Conservation (phyloP, 805 yeast genomes). For the Kluyveromyces lactis region DNA sequence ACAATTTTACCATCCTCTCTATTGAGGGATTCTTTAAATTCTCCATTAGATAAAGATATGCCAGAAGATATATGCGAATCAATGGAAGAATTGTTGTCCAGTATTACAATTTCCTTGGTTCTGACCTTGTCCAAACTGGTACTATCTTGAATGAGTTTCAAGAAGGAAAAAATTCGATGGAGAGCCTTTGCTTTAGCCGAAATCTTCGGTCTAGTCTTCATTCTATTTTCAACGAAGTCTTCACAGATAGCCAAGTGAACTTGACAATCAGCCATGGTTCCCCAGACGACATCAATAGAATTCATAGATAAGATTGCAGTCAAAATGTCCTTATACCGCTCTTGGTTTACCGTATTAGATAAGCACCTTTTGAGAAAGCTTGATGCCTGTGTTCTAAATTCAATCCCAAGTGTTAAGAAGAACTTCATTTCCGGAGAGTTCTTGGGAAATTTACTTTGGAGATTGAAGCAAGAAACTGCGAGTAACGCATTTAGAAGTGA, state of each 20-base stretch:
- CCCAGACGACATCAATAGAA: conserved; percentile 84
- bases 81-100: neutral
- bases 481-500: conserved; percentile 70
- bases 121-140: conserved; percentile 35
- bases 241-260: conserved; percentile 72
- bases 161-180: conserved; percentile 69
- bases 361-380: conserved; percentile 54
- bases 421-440: conserved; percentile 61
- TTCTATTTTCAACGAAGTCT: conserved; percentile 59
- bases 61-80: neutral
- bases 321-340: conserved; percentile 75
- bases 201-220: conserved; percentile 53
- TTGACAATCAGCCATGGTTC: conserved; percentile 79
- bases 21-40: conserved; percentile 31
- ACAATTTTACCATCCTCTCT: conserved; percentile 39
- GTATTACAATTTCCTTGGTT: conserved; percentile 21
- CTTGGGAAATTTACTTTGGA: conserved; percentile 62
- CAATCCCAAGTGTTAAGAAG: conserved; percentile 64
- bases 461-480: conserved; percentile 75
- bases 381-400: conserved; percentile 67
- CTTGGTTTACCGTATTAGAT: conserved; percentile 41
- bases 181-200: conserved; percentile 69
- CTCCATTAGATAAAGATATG: conserved; percentile 13
- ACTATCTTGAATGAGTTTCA: conserved; percentile 70
- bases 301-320: conserved; percentile 83